phyloP scores from a whole-genome alignment of 208 protist species.

The Crithidia thermophila region DNA sequence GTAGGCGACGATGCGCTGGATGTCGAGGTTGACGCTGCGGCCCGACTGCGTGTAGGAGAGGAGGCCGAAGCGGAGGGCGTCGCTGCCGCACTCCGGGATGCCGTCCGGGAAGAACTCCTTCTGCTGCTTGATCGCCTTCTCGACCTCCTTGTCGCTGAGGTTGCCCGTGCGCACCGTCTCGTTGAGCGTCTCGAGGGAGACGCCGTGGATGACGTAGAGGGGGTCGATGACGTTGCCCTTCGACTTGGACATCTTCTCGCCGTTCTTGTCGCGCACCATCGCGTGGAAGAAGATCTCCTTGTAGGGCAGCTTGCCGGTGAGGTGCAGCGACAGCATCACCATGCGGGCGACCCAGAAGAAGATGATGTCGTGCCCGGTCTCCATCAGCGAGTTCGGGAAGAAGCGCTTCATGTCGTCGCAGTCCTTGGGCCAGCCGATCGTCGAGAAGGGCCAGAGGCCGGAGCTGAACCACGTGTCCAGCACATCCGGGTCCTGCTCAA shows the following conservation, averaged over 20 bases:
- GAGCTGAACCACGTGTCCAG: slow-evolving; percentile 99
- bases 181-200: slow-evolving; percentile 94
- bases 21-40: slow-evolving; percentile 98
- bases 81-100: slow-evolving; percentile 98
- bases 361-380: slow-evolving; percentile 99
- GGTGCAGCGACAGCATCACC: slow-evolving; percentile 99
- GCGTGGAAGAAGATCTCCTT: slow-evolving; percentile 98
- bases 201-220: slow-evolving; percentile 98
- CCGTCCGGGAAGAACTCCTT: slow-evolving; percentile 96
- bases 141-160: slow-evolving; percentile 93
- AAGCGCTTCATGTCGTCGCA: slow-evolving; percentile 94
- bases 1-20: slow-evolving; percentile 97
- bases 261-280: slow-evolving; percentile 99
- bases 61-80: slow-evolving; percentile 99
- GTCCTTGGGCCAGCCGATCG: slow-evolving; percentile 96
- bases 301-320: slow-evolving; percentile 98
- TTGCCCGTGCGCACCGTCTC: slow-evolving; percentile 94
- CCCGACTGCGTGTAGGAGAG: slow-evolving; percentile 96
- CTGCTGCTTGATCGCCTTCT: slow-evolving; percentile 90
- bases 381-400: slow-evolving; percentile 97
- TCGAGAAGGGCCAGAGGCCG: slow-evolving; percentile 99
- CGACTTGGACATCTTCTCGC: slow-evolving; percentile 99
- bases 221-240: slow-evolving; percentile 99
- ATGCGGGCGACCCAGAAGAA: slow-evolving; percentile 99
- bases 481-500: slow-evolving; percentile 99